These are phyloP conservation scores for Ormosia semicastrata DNA, from an alignment of 306 rosid species.

Conservation along the genomic window DNA sequence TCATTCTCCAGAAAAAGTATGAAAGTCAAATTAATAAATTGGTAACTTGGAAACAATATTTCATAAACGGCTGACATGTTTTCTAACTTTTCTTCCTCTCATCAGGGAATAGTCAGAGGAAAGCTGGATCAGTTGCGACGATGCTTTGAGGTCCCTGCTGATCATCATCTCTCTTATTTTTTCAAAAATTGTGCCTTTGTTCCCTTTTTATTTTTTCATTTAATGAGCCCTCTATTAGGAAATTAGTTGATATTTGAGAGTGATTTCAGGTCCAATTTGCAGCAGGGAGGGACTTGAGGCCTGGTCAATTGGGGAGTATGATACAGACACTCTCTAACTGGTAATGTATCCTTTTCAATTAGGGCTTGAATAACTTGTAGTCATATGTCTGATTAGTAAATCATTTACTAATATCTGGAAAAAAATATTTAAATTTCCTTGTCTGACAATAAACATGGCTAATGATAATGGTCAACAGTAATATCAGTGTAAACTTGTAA, in stretches of 20 bases:
- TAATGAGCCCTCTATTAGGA: neutral
- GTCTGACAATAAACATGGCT: neutral
- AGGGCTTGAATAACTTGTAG: neutral
- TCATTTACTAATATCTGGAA: neutral
- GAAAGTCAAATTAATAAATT: neutral
- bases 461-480: neutral
- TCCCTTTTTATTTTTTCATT: neutral
- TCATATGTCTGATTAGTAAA: neutral
- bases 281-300: conserved; percentile 96
- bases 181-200: neutral
- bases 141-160: conserved; percentile 82
- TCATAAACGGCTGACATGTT: conserved; percentile 21
- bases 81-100: conserved; percentile 2
- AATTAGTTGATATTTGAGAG: conserved; percentile 22
- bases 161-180: neutral
- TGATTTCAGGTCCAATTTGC: conserved; percentile 91
- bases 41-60: conserved; percentile 18
- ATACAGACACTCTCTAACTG: conserved; percentile 87
- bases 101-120: conserved; percentile 92
- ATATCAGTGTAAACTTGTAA: neutral
- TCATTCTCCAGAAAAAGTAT: neutral
- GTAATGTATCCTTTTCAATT: conserved; percentile 43
- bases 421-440: neutral
- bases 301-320: conserved; percentile 90
- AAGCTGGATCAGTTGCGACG: conserved; percentile 89